Conservation (phyloP, 805 yeast species). For the Sungouiozyma intestinalis region DNA sequence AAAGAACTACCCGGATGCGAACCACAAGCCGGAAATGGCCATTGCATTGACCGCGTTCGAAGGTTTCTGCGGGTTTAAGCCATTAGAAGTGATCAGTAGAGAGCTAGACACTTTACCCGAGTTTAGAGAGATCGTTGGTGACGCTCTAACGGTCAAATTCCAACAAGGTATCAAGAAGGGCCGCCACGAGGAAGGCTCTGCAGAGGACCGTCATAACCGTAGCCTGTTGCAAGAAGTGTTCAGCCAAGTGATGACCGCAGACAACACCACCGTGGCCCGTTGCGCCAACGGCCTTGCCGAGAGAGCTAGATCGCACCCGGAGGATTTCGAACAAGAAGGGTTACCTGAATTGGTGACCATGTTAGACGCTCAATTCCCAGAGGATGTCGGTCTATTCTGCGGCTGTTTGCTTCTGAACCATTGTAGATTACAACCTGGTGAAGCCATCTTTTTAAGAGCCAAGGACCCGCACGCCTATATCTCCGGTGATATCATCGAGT, state of each 20-base stretch:
- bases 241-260: slow-evolving; percentile 72
- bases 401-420: slow-evolving; percentile 91
- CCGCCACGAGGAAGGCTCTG: slow-evolving; percentile 37
- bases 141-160: slow-evolving; percentile 45
- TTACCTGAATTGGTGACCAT: slow-evolving; percentile 68
- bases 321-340: slow-evolving; percentile 39
- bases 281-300: slow-evolving; percentile 56
- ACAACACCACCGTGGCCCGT: slow-evolving; percentile 44
- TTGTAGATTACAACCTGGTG: slow-evolving; percentile 72
- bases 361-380: slow-evolving; percentile 79
- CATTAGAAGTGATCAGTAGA: slow-evolving; percentile 62
- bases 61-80: slow-evolving; percentile 97
- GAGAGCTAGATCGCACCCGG: slow-evolving; percentile 52
- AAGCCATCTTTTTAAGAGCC: slow-evolving; percentile 93
- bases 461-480: slow-evolving; percentile 98
- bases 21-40: slow-evolving; percentile 99
- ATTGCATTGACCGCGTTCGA: slow-evolving; percentile 92
- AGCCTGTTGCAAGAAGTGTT: slow-evolving; percentile 64
- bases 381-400: slow-evolving; percentile 91
- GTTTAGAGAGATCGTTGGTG: slow-evolving; percentile 59
- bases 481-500: slow-evolving; percentile 93
- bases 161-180: slow-evolving; percentile 33
- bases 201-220: slow-evolving; percentile 49
- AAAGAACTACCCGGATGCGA: slow-evolving; percentile 90
- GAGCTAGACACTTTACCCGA: slow-evolving; percentile 70